Conservation (phyloP, 2,329 filamentous ascomycete species). For the Colletotrichum costaricense region DNA sequence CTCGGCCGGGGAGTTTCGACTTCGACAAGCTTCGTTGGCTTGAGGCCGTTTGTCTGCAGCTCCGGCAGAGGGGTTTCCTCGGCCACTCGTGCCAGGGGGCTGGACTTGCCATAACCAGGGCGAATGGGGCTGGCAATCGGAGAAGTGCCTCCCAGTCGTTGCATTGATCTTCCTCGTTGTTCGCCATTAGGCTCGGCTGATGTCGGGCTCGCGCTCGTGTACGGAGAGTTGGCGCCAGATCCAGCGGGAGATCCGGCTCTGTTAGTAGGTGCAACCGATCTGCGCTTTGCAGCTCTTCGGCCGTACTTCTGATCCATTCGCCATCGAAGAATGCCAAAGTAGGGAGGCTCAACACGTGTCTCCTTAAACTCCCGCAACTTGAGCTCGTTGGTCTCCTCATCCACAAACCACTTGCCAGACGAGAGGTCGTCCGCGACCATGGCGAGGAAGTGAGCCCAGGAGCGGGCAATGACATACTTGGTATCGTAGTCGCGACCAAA, state of each 20-base stretch:
- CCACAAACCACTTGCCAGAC: slow-evolving; percentile 90
- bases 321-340: slow-evolving; percentile 96
- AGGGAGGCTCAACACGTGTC: slow-evolving; percentile 88
- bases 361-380: slow-evolving; percentile 94
- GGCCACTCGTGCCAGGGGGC: slow-evolving; percentile 78
- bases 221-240: slow-evolving; percentile 67
- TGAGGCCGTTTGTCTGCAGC: slow-evolving; percentile 47
- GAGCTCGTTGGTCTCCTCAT: slow-evolving; percentile 91
- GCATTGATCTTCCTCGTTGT: slow-evolving; percentile 76
- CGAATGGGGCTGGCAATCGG: slow-evolving; percentile 73
- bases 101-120: slow-evolving; percentile 72
- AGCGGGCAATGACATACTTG: slow-evolving; percentile 95
- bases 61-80: slow-evolving; percentile 69
- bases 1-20: slow-evolving; percentile 64
- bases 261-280: slow-evolving; percentile 58
- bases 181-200: slow-evolving; percentile 64
- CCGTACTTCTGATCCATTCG: slow-evolving; percentile 96
- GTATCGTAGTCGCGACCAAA: slow-evolving; percentile 98
- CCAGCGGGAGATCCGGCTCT: slow-evolving; percentile 57
- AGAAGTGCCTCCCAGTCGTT: slow-evolving; percentile 74
- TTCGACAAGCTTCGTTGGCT: slow-evolving; percentile 65
- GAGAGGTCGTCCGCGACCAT: slow-evolving; percentile 89
- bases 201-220: slow-evolving; percentile 64
- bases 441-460: slow-evolving; percentile 89
- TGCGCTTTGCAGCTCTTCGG: slow-evolving; percentile 67